phyloP scores from a whole-genome alignment of 2,329 filamentous ascomycete species.

The Chalaropsis thielavioides region DNA sequence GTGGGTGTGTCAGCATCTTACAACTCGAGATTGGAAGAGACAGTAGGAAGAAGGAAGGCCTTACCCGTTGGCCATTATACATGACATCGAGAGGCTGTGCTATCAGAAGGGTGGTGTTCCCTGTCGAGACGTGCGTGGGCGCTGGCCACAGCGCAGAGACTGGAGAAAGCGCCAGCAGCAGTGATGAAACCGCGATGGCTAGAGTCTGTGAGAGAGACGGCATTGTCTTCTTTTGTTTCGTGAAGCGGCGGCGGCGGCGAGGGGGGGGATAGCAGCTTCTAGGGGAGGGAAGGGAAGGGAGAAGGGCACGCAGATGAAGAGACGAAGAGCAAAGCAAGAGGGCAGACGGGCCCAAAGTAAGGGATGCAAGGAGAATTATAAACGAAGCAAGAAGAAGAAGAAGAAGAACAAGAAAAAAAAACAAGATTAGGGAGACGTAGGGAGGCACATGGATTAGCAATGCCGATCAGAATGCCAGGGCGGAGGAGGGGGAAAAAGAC shows the following conservation, averaged over 20 bases:
- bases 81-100: constrained; percentile 37
- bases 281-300: background rate
- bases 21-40: constrained; percentile 10
- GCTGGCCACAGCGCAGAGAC: constrained; percentile 39
- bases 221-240: constrained; percentile 18
- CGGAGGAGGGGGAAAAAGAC: background rate
- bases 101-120: constrained; percentile 40
- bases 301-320: background rate
- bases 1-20: background rate
- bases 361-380: background rate
- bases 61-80: constrained; percentile 45
- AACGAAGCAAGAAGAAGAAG: background rate
- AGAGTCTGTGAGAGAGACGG: constrained; percentile 5
- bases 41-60: constrained; percentile 25
- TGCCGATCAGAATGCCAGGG: background rate
- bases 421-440: background rate
- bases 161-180: constrained; percentile 26
- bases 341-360: background rate
- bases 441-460: background rate
- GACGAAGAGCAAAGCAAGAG: background rate
- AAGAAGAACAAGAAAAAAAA: background rate
- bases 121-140: constrained; percentile 37
- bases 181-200: constrained; percentile 6
- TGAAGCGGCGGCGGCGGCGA: too few species aligned
- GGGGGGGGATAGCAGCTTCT: background rate